phyloP scores from a whole-genome alignment of 176 grass and related monocot species.

The Typha latifolia region DNA sequence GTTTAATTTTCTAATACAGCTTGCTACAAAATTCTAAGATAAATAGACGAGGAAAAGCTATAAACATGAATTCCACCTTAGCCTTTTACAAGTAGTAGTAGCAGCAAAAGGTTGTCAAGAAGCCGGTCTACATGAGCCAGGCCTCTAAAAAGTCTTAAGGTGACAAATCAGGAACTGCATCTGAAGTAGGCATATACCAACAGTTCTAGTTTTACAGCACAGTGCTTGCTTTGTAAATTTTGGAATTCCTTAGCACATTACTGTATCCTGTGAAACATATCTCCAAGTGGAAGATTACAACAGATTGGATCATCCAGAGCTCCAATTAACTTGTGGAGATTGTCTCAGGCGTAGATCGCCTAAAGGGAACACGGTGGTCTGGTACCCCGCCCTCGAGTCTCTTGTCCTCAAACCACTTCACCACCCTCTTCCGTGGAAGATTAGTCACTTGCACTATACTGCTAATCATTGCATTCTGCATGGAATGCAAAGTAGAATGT shows the following conservation, averaged over 20 bases:
- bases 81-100: no score
- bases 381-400: constrained; percentile 60
- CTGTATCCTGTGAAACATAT: neutral
- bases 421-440: constrained; percentile 62
- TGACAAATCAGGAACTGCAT: neutral
- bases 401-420: constrained; percentile 95
- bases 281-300: neutral
- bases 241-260: neutral
- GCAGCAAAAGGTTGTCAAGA: neutral
- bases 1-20: no score
- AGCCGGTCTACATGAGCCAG: neutral
- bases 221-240: neutral
- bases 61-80: no score
- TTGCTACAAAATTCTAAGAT: no score
- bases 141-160: neutral
- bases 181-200: neutral
- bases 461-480: constrained; percentile 74
- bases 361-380: constrained; percentile 30
- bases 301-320: neutral
- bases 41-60: no score
- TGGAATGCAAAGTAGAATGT: constrained; percentile 23
- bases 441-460: constrained; percentile 91
- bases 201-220: neutral
- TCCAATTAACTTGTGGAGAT: constrained; percentile 10
- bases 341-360: constrained; percentile 41